Evolutionary conservation across 192 early-diverging fungal species (phyloP).

Genomic region (Coemansia aciculifera): DNA sequence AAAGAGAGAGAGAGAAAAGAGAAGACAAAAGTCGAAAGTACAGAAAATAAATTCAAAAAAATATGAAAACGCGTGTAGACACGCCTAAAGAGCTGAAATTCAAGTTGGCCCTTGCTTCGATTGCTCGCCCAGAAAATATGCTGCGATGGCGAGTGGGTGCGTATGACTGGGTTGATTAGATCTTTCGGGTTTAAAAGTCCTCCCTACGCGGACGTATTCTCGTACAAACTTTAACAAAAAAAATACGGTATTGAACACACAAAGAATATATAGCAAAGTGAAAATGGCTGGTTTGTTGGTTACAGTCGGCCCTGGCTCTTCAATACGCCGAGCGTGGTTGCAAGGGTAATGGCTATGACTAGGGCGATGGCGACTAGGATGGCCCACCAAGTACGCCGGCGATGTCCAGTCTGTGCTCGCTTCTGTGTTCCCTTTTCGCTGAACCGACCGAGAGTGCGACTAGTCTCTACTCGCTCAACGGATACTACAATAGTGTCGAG

Average conservation of each 20-base stretch:
- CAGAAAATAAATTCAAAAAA: background rate
- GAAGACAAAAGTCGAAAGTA: background rate
- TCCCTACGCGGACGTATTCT: background rate
- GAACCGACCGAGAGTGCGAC: background rate
- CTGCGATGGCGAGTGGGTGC: background rate
- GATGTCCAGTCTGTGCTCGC: background rate
- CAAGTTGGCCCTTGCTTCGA: background rate
- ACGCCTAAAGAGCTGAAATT: background rate
- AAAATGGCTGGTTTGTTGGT: background rate
- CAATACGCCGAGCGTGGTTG: slow-evolving; percentile 14
- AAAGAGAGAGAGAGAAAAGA: background rate
- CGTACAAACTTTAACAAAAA: background rate
- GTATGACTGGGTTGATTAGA: background rate
- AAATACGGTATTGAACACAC: background rate
- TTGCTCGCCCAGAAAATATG: background rate
- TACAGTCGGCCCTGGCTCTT: slow-evolving; percentile 18
- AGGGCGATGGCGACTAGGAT: slow-evolving; percentile 16
- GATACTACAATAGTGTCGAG: slow-evolving; percentile 31
- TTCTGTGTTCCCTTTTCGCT: slow-evolving; percentile 11
- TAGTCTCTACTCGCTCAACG: slow-evolving; percentile 19
- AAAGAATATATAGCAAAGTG: background rate
- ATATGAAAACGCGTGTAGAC: background rate
- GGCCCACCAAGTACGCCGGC: slow-evolving; percentile 18
- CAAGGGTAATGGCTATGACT: slow-evolving; percentile 13
- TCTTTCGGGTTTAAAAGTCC: background rate